A percentile compares a stretch with the other conserved stretches of the same genome.
phyloP scores from a whole-genome alignment of 2,329 filamentous ascomycete species.

The Nemania bipapillata region DNA sequence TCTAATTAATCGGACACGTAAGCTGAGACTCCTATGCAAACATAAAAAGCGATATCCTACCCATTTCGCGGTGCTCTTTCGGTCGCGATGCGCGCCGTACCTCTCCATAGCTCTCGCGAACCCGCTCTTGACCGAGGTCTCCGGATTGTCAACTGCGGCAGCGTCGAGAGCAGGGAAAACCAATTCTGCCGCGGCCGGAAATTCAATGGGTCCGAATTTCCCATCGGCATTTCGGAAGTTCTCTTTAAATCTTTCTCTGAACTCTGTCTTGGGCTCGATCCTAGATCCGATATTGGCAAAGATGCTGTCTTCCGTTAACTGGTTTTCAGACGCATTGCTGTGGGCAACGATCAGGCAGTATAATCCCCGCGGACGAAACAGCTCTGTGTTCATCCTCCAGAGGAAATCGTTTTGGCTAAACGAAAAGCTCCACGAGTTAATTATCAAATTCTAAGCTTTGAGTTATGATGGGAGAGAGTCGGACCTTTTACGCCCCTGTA shows the following conservation, averaged over 20 bases:
- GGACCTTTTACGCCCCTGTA: slow-evolving; percentile 34
- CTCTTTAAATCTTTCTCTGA: slow-evolving; percentile 3
- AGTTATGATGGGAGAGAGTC: not conserved
- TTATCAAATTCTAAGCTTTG: not conserved
- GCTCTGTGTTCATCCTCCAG: slow-evolving; percentile 42
- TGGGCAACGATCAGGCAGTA: slow-evolving; percentile 45
- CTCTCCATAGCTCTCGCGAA: slow-evolving; percentile 12
- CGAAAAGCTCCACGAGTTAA: not conserved
- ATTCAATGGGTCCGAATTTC: slow-evolving; percentile 35
- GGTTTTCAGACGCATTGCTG: slow-evolving; percentile 23
- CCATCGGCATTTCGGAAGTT: slow-evolving; percentile 36
- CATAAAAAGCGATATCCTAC: not conserved
- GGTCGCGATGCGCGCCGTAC: slow-evolving; percentile 18
- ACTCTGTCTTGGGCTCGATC: not conserved
- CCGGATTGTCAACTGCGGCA: not conserved
- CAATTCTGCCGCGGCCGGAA: slow-evolving; percentile 40
- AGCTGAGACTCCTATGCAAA: not conserved
- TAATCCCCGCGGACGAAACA: slow-evolving; percentile 45
- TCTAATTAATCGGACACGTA: slow-evolving; percentile 6
- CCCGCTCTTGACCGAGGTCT: not conserved
- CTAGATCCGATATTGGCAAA: not conserved
- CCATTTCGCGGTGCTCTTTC: slow-evolving; percentile 21
- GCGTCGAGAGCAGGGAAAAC: slow-evolving; percentile 35
- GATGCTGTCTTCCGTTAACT: slow-evolving; percentile 12
- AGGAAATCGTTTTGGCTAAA: slow-evolving; percentile 41